Evolutionary conservation across 2,329 filamentous ascomycete species (phyloP).

Genomic region (Talaromyces sp.): DNA sequence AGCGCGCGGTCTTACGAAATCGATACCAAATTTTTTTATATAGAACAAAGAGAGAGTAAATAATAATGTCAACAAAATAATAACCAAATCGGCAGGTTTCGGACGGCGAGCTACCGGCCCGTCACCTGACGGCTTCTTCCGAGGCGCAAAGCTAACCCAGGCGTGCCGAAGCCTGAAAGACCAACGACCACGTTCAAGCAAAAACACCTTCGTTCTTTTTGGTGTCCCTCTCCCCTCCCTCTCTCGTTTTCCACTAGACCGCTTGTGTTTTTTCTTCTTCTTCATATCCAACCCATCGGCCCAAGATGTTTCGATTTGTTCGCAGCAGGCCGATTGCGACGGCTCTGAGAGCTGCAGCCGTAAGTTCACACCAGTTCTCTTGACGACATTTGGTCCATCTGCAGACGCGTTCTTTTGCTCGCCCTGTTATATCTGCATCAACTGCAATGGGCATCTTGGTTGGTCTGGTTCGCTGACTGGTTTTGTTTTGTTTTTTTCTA

Average conservation of each 20-base stretch:
- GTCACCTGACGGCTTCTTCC: constrained; percentile 15
- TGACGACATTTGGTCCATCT: not conserved
- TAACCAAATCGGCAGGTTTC: not conserved
- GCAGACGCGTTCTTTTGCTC: not conserved
- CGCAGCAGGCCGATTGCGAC: constrained; percentile 76
- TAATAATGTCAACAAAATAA: not conserved
- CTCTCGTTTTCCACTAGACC: not conserved
- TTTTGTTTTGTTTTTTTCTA: constrained; percentile 38
- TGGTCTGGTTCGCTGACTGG: constrained; percentile 42
- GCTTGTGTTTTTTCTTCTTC: not conserved
- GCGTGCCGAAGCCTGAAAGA: not conserved
- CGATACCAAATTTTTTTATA: too few species aligned
- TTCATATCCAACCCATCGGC: not conserved
- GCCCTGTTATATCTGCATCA: not conserved
- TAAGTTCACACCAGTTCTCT: constrained; percentile 40
- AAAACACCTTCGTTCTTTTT: constrained; percentile 2
- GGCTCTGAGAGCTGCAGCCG: constrained; percentile 73
- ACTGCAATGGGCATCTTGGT: constrained; percentile 14
- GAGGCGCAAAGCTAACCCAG: constrained; percentile 6
- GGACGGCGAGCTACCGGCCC: not conserved
- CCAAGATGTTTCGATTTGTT: constrained; percentile 77
- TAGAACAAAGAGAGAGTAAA: not conserved
- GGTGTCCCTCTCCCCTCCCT: not conserved
- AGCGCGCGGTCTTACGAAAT: too few species aligned
- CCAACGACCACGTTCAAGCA: not conserved